Base-by-base conservation (phyloP, 441 rosid species). In the Aquilaria agallochum region DNA sequence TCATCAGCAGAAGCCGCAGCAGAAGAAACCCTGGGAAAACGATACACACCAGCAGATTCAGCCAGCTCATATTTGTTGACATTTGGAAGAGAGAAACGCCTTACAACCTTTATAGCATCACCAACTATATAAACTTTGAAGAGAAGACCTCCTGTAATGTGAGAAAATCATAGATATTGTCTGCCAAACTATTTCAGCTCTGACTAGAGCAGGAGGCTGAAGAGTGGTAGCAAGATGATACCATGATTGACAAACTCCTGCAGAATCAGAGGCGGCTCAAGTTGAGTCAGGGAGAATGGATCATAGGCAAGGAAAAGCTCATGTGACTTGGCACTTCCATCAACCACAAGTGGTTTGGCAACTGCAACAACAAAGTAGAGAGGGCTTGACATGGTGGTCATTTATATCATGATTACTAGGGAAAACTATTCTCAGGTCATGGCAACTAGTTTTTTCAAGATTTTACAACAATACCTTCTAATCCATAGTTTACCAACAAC, bases 221-320 rank as follows among this genome's bases (percentile, higher is more conserved):
- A 40, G 45, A 40, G 45, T 40, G 9, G 40, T 11, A 13, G 50
- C 44, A 72, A 40, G 31, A 66, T 5, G 31, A 50, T 81, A 82
- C 94, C 90, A 70, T 92, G 98, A 79, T 89, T 90, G 34, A 92
- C 90, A 76, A 90, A 89, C 86, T 92, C 98, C 78, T 92, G 98
- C 42, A 92, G 76, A 45, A 92, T 88, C 74, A 89, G 49, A 14
- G 96, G 98, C 13, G 98, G 93, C 52, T 89, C 93, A 55, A 92
- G 95, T 78, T 86, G 78, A 44, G 87, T 75, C 55, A 89, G 88
- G 31, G 96, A 87, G 59, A 45, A 77, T 66, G 67, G 76, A 80
- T 92, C 94, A 67, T 86, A 84, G 13, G 84, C 90, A 56, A 87
- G 90, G 67, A 72, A 87, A 57, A 87, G 47, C 71, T 84, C 73